Base-by-base conservation (phyloP, 2,329 filamentous ascomycete species). In the Clonostachys sp. region DNA sequence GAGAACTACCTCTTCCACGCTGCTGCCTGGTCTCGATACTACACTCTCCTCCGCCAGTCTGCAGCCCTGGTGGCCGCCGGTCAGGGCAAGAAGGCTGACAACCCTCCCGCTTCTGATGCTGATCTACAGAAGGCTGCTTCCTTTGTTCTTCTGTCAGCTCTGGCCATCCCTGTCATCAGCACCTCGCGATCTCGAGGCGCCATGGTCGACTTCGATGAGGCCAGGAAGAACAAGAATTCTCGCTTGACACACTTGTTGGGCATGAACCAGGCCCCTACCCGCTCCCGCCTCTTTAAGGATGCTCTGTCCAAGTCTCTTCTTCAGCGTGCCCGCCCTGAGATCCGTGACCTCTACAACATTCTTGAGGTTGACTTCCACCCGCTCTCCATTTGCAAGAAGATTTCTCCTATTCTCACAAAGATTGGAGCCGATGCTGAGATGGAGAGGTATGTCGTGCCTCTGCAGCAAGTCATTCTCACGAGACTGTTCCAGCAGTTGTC, bases 1-100 rank as follows among this genome's bases (percentile, higher is more conserved):
- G 94, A 97, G 74, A 99, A 99, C 78, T 97, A 97, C 68, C 84
- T 99, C 42, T 99, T 99, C 84, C 94, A 99, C 65, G 94, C 94
- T 57, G 94, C 94, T 47, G 91, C 94, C 52, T 99, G 91, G 90
- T 95, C 91, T 58, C 83, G 92, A 60, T 97, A 96, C 77, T 97
- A 96, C 79, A 95, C 91, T 65, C 84, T 99, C 34, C 85, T 99
- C 53, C 91, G 91, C 61, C 88, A 95, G 68, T 96, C 92, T 45
- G 86, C 91, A 38, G 84, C 84, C 49, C 77, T 92, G 48, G 83
- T 96, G 47, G 87, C 90, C 45, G 81, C 86, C 48, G 91, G 91
- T 46, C 89, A 94, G 68, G 85, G 89, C 71, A 84, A 88, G 68
- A 97, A 96, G 82, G 83, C 91, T 60, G 94, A 99, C 64, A 96